Percentiles rank a stretch among this genome's conserved stretches.
Evolutionary conservation across 2,329 filamentous ascomycete species (phyloP).

Genomic region (Zasmidium citrigriseum): DNA sequence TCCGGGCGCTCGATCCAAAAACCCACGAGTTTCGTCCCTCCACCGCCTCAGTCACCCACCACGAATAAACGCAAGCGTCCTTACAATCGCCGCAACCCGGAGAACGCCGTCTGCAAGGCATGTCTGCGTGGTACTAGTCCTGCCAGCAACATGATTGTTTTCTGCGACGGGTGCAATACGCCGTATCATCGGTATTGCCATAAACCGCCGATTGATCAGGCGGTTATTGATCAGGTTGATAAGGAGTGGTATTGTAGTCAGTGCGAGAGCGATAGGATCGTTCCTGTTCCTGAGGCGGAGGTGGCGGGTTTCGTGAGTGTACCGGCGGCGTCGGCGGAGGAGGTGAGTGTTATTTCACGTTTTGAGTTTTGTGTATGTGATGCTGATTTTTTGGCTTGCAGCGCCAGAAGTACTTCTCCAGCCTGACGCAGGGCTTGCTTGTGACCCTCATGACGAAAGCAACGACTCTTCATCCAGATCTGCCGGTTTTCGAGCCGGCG

Average conservation of each 20-base stretch:
- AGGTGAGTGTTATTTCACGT: constrained; percentile 36
- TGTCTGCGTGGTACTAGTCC: constrained; percentile 74
- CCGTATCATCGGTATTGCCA: constrained; percentile 84
- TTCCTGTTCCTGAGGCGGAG: constrained; percentile 43
- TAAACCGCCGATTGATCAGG: constrained; percentile 70
- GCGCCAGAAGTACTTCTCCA: constrained; percentile 56
- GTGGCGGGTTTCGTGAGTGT: constrained; percentile 42
- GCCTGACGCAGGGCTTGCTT: constrained; percentile 61
- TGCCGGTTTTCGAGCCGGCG: constrained; percentile 63
- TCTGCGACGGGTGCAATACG: constrained; percentile 78
- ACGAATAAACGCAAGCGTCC: constrained; percentile 59
- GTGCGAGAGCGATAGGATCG: constrained; percentile 56
- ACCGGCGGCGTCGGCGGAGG: constrained; percentile 41
- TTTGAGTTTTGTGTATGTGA: background rate
- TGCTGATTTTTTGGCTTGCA: constrained; percentile 4
- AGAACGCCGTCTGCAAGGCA: constrained; percentile 67
- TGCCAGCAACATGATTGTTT: constrained; percentile 76
- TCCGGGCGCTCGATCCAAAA: constrained; percentile 73
- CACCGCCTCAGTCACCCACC: constrained; percentile 50
- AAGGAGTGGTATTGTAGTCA: constrained; percentile 71
- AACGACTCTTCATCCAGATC: constrained; percentile 61
- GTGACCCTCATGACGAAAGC: constrained; percentile 66
- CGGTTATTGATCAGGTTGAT: constrained; percentile 65
- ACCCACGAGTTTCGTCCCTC: constrained; percentile 63
- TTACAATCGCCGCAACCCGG: constrained; percentile 51